Base-by-base conservation (phyloP, 306 rosid genomes). In the Pterocarpus santalinus region DNA sequence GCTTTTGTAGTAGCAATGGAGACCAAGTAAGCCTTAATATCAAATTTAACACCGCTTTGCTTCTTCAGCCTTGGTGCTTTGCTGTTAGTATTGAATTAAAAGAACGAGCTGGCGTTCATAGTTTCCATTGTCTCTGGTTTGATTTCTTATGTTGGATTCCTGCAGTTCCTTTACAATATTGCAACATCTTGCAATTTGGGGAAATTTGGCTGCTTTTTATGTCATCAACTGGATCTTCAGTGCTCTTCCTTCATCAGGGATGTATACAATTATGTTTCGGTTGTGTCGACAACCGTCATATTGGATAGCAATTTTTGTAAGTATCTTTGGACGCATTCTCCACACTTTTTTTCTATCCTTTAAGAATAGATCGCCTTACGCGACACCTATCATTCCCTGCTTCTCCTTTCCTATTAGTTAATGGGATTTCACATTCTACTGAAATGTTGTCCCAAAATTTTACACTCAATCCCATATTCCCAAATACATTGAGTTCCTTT, bases 151-250 rank as follows among this genome's bases (percentile, higher is more conserved):
- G 73, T 69, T 81, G 78, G 80, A 71, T 85, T 43, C 77, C 61
- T 84, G 85, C 97, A 95, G 99, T 88, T 92, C 98, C 81, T 93
- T 95, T 83, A 95, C 99, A 4, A 76, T 88, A 51, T 81, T 95
- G 89, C 99, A 95, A 87, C 93, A 86, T 86, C 53, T 89, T 72
- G 98, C 99, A 16, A 87, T 95, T 85, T 95, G 99, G 98, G 99
- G 99, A 34, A 95, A 95, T 84, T 85, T 95, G 89, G 90, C 80
- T 72, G 94, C 78, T 74, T 95, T 95, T 84, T 95, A 95, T 78
- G 74, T 80, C 78, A 89, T 95, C 89, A 95, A 95, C 84, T 95
- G 87, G 89, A 85, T 93, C 85, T 90, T 95, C 88, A 93, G 99
- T 79, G 90, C 94, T 69, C 85, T 95, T 88, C 98, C 99, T 76